phyloP scores from a whole-genome alignment of 805 yeast species.

The Yarrowia bubula region DNA sequence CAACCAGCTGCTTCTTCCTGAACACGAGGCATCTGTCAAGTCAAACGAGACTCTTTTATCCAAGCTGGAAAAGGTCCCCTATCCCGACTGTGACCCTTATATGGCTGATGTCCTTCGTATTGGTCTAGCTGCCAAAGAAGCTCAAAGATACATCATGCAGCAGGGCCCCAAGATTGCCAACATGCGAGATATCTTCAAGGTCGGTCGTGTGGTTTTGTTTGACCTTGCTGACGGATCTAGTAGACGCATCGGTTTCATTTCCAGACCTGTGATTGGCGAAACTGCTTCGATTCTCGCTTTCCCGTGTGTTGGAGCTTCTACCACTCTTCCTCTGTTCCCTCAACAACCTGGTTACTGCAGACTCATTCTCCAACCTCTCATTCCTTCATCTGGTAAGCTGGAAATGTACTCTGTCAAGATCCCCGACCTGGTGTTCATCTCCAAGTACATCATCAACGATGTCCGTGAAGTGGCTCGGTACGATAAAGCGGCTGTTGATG shows the following conservation, averaged over 20 bases:
- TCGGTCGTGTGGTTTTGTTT: slow-evolving; percentile 44
- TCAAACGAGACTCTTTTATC: slow-evolving; percentile 50
- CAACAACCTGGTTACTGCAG: neutral
- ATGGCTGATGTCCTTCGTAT: neutral
- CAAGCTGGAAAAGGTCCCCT: slow-evolving; percentile 35
- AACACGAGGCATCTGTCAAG: slow-evolving; percentile 68
- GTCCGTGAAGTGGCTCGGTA: slow-evolving; percentile 14
- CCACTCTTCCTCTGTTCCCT: slow-evolving; percentile 5
- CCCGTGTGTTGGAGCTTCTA: slow-evolving; percentile 3
- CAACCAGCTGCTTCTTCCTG: slow-evolving; percentile 80
- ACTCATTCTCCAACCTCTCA: slow-evolving; percentile 3
- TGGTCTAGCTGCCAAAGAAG: neutral
- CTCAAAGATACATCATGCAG: neutral
- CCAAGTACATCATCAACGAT: slow-evolving; percentile 17
- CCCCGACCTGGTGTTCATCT: neutral
- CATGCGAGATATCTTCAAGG: slow-evolving; percentile 42
- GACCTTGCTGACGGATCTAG: slow-evolving; percentile 36
- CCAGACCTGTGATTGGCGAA: slow-evolving; percentile 10
- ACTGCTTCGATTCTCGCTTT: neutral
- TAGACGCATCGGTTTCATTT: slow-evolving; percentile 7
- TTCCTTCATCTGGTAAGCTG: slow-evolving; percentile 4
- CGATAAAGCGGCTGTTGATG: slow-evolving; percentile 8
- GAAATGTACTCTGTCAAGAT: slow-evolving; percentile 2
- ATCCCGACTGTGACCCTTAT: slow-evolving; percentile 1
- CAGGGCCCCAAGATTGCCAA: neutral